These are phyloP conservation scores for Rubia tinctorum DNA, from an alignment of 305 asterid species.

Conservation along the genomic window DNA sequence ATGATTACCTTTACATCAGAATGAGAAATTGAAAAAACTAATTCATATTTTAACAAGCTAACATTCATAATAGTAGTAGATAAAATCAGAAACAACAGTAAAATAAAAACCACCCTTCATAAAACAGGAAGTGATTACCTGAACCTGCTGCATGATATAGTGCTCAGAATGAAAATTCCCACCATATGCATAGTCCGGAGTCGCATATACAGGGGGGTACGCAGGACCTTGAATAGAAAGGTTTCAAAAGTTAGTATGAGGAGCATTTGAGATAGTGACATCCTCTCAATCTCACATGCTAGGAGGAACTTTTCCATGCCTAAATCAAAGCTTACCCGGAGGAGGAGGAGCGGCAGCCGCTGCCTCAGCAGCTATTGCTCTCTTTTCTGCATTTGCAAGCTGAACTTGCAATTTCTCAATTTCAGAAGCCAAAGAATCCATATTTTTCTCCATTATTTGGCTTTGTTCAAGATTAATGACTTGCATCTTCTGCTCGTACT, in stretches of 20 bases:
- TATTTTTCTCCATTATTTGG: constrained; percentile 70
- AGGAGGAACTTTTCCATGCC: background rate
- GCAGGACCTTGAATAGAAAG: constrained; percentile 36
- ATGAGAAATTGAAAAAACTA: background rate
- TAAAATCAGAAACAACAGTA: background rate
- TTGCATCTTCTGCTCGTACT: constrained; percentile 67
- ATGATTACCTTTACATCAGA: background rate
- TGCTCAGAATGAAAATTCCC: constrained; percentile 32
- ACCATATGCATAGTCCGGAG: constrained; percentile 42
- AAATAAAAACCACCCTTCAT: background rate
- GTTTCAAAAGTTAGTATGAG: constrained; percentile 2
- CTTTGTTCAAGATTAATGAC: constrained; percentile 43
- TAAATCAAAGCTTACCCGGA: constrained; percentile 35
- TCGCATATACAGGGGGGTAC: constrained; percentile 33
- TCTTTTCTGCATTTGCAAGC: constrained; percentile 64
- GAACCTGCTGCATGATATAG: constrained; percentile 54
- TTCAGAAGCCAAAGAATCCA: constrained; percentile 55
- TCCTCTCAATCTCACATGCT: background rate
- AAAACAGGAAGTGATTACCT: background rate
- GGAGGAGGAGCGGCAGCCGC: constrained; percentile 25
- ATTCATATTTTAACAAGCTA: background rate
- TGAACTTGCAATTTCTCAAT: constrained; percentile 57
- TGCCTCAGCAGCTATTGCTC: constrained; percentile 46
- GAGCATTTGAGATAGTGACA: background rate
- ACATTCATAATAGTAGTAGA: background rate